Evolutionary conservation across 1,139 yeast genomes (phyloP), one percentile per base, ranked within the genome.

Genomic region (Meyerozyma elateridarum): DNA sequence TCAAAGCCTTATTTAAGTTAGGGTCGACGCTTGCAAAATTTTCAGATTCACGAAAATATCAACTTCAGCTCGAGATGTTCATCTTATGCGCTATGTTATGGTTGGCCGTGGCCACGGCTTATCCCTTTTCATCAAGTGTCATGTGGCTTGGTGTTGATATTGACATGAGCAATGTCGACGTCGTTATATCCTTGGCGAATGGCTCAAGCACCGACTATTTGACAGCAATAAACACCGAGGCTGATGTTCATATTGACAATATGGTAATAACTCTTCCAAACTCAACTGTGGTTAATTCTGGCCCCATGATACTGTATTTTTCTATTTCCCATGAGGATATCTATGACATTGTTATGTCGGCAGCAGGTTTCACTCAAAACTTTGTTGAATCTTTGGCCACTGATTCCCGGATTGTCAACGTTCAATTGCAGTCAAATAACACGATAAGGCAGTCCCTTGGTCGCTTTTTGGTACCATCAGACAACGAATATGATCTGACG

Each of bases 371-470:
- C 15, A 22, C 25, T 22, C 15, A 22, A 22, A 12, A 4, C 25
- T 22, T 22, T 22, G 15, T 22, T 12, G 15, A 22, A 6, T 4
- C 25, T 11, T 22, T 22, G 25, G 25, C 15, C 15, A 22, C 15
- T 12, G 14, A 22, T 12, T 11, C 15, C 25, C 25, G 8, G 25
- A 22, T 22, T 5, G 15, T 22, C 25, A 24, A 24, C 8, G 27
- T 24, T 15, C 8, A 24, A 15, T 24, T 24, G 27, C 27, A 24
- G 27, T 24, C 27, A 16, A 24, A 14, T 24, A 24, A 4, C 27
- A 24, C 27, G n/a, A 13, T 24, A 14, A 24, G 19, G 19, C 27
- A 24, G n/a, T 24, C 27, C 27, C 11, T 24, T 14, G 27, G 27
- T 24, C 18, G n/a, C 19, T 8, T 14, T 15, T 24, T 24, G 27